Evolutionary conservation across 371 early-diverging fungal genomes (phyloP).

Genomic region (Blakeslea trispora): DNA sequence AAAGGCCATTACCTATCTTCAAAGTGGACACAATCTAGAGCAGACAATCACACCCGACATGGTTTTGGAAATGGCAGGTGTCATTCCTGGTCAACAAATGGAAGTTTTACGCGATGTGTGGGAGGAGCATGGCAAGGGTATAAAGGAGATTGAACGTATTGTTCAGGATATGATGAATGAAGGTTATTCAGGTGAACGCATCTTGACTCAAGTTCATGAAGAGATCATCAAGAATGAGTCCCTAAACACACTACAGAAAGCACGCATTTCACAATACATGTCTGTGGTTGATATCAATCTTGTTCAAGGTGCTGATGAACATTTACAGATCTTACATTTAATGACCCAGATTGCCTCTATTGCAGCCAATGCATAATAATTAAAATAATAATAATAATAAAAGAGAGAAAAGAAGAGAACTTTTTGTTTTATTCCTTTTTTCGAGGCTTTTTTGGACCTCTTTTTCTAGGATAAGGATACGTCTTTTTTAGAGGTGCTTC

Average conservation of each 20-base stretch:
- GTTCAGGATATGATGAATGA: constrained; percentile 58
- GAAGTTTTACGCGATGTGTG: constrained; percentile 57
- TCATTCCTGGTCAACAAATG: constrained; percentile 65
- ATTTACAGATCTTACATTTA: constrained; percentile 77
- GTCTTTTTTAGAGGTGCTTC: background rate
- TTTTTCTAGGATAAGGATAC: constrained; percentile 5
- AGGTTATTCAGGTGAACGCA: constrained; percentile 80
- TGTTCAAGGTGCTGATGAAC: constrained; percentile 88
- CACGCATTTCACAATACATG: constrained; percentile 62
- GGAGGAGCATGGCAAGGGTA: constrained; percentile 30
- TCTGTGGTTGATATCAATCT: constrained; percentile 73
- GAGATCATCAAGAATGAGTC: constrained; percentile 58
- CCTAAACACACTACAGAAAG: constrained; percentile 72
- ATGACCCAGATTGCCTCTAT: constrained; percentile 61
- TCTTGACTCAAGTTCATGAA: constrained; percentile 68
- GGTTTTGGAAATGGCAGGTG: constrained; percentile 84
- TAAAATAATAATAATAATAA: too few relatives aligned
- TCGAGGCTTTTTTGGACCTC: constrained; percentile 13
- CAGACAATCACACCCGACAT: constrained; percentile 53
- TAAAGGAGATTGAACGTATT: constrained; percentile 44
- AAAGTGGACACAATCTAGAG: constrained; percentile 75
- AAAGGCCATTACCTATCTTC: constrained; percentile 89
- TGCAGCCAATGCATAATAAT: constrained; percentile 17
- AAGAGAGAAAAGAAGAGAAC: too few relatives aligned
- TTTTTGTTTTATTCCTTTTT: constrained; percentile 1